phyloP scores from a whole-genome alignment of 441 rosid species.

The Populus hybrid region DNA sequence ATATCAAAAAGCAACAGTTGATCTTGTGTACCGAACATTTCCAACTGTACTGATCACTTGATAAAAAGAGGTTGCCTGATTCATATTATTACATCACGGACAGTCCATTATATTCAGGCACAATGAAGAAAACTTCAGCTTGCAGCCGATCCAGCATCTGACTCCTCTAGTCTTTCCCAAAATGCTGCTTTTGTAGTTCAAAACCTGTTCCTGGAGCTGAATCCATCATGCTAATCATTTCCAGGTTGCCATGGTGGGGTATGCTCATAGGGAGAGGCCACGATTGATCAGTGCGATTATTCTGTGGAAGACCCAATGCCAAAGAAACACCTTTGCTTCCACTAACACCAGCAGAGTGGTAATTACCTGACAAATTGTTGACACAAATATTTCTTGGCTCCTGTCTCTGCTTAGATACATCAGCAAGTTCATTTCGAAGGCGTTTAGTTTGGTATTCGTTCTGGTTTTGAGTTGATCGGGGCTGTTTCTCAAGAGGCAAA shows the following conservation, averaged over 20 bases:
- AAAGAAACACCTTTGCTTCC: conserved; percentile 25
- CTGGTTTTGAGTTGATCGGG: not conserved
- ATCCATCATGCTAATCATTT: conserved; percentile 20
- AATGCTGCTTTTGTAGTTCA: conserved; percentile 17
- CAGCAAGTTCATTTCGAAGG: conserved; percentile 9
- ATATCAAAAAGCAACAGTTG: not conserved
- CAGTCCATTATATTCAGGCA: not conserved
- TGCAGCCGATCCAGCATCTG: not conserved
- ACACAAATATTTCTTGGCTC: conserved; percentile 8
- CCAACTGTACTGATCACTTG: not conserved
- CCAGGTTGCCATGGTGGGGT: conserved; percentile 21
- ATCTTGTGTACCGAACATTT: not conserved
- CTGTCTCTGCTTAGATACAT: conserved; percentile 10
- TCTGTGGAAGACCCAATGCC: not conserved
- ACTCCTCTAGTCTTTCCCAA: conserved; percentile 1
- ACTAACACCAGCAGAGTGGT: not conserved
- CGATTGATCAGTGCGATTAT: not conserved
- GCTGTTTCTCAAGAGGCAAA: conserved; percentile 1
- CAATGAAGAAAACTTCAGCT: not conserved
- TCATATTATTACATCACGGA: not conserved
- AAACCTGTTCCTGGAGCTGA: conserved; percentile 8
- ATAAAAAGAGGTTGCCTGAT: not conserved
- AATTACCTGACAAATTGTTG: not conserved
- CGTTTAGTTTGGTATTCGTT: conserved; percentile 23
- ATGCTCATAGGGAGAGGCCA: conserved; percentile 17